Evolutionary conservation across 2,329 filamentous ascomycete genomes (phyloP), one percentile per base, ranked within the genome.

Genomic region (Fusarium haematococcum): DNA sequence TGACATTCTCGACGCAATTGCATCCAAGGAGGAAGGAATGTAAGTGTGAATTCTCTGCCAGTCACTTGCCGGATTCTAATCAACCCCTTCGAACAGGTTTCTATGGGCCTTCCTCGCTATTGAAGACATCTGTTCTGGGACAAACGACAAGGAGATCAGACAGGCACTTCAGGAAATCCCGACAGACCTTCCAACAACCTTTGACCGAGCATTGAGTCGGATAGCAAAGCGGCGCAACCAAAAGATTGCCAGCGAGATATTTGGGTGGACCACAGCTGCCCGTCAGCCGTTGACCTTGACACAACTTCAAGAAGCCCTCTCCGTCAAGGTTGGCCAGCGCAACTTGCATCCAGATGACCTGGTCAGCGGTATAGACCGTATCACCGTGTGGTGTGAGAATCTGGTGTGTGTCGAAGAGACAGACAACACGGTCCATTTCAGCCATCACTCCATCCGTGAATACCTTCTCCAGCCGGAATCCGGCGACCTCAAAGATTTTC

Each of bases 391-490:
- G 71, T 76, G 71, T 6, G 63, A 76, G 25, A 73, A 65, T 11
- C 23, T 76, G 0, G 2, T 76, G 0, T 63, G 64, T 0, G 41
- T 76, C 0, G 73, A 74, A 3, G 64, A 73, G 18, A 48, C 33
- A 3, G 67, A 73, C 14, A 14, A 67, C 2, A 73, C 68, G 1
- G 65, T 76, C 6, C 70, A 65, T 2, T 74, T 76, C 39, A 69
- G 68, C 2, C 74, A 76, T 13, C 70, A 70, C 7, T 75, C 73
- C 1, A 69, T 76, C 3, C 62, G 39, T 1, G 65, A 76, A 6
- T 76, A 60, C 10, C 54, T 76, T 0, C 13, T 67, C 0, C 5
- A 11, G 0, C 16, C 50, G 1, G 16, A 18, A 4, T 11, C 13
- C 0, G 64, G 65, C 1, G 14, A 33, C 1, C 48, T 67, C 5